These are phyloP conservation scores for Calonectria hawksworthii DNA, from an alignment of 2,329 filamentous ascomycete genomes.

Conservation along the genomic window DNA sequence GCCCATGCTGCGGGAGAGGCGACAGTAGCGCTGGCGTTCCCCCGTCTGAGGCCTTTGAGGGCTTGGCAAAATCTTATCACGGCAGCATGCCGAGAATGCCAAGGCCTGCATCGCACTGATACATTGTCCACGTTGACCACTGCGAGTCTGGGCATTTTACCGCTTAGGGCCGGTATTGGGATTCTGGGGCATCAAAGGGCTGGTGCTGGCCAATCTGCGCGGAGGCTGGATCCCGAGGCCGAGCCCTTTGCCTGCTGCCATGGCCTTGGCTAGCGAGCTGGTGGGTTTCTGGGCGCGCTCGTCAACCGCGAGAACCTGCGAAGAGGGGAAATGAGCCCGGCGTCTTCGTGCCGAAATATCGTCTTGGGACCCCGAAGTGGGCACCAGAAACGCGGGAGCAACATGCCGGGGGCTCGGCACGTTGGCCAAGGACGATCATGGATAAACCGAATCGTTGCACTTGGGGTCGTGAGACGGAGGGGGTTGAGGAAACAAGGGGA, in stretches of 20 bases:
- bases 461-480: conserved; percentile 10
- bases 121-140: conserved; percentile 47
- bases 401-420: conserved; percentile 34
- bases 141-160: conserved; percentile 42
- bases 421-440: conserved; percentile 7
- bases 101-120: conserved; percentile 46
- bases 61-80: conserved; percentile 51
- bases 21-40: conserved; percentile 45
- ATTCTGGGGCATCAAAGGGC: conserved; percentile 30
- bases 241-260: conserved; percentile 41
- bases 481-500: background rate
- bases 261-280: conserved; percentile 45
- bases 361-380: conserved; percentile 37
- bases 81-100: conserved; percentile 49
- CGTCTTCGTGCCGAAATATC: conserved; percentile 43
- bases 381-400: conserved; percentile 12
- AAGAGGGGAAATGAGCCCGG: conserved; percentile 42
- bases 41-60: conserved; percentile 49
- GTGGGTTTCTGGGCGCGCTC: conserved; percentile 38
- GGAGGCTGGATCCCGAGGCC: conserved; percentile 32
- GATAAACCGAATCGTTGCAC: conserved; percentile 11
- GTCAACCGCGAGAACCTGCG: conserved; percentile 26
- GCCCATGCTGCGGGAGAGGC: conserved; percentile 40
- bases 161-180: conserved; percentile 18
- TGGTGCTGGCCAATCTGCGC: conserved; percentile 36